phyloP scores from a whole-genome alignment of 2,329 filamentous ascomycete species.

The Sporothrix mexicana region DNA sequence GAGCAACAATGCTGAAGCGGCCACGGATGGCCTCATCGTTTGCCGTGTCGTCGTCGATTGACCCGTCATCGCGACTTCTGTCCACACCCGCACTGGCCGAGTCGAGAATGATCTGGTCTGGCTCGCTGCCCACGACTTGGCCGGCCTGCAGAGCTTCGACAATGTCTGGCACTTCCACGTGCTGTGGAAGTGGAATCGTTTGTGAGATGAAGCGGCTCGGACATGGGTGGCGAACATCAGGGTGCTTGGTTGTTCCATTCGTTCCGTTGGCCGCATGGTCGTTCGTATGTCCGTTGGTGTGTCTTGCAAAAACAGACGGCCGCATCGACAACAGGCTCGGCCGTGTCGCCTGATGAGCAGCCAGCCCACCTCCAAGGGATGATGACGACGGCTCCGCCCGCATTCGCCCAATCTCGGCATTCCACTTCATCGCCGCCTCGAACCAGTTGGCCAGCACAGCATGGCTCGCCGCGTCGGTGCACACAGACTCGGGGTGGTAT shows the following conservation, averaged over 20 bases:
- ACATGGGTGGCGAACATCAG: conserved; percentile 26
- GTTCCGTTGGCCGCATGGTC: background rate
- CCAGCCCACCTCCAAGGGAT: conserved; percentile 21
- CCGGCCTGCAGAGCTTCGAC: conserved; percentile 53
- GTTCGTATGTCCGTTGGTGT: background rate
- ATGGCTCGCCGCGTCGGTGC: conserved; percentile 71
- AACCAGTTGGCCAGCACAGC: conserved; percentile 79
- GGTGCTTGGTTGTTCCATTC: conserved; percentile 15
- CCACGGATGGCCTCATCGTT: conserved; percentile 52
- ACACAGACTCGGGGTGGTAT: conserved; percentile 89
- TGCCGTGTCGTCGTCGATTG: conserved; percentile 15
- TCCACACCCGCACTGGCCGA: conserved; percentile 60
- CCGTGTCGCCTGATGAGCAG: conserved; percentile 45
- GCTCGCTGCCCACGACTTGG: conserved; percentile 30
- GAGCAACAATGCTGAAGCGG: conserved; percentile 74
- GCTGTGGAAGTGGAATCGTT: conserved; percentile 52
- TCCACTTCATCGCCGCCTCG: conserved; percentile 66
- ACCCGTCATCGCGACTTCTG: conserved; percentile 26
- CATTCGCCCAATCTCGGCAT: conserved; percentile 44
- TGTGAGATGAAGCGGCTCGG: conserved; percentile 47
- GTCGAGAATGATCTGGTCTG: conserved; percentile 63
- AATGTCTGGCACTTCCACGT: conserved; percentile 59
- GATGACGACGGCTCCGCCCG: conserved; percentile 33
- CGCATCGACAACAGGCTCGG: conserved; percentile 45
- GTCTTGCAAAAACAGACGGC: background rate